Evolutionary conservation across 805 yeast species (phyloP), one percentile per base, ranked within the genome.

Genomic region (Lipomyces mesembrius): DNA sequence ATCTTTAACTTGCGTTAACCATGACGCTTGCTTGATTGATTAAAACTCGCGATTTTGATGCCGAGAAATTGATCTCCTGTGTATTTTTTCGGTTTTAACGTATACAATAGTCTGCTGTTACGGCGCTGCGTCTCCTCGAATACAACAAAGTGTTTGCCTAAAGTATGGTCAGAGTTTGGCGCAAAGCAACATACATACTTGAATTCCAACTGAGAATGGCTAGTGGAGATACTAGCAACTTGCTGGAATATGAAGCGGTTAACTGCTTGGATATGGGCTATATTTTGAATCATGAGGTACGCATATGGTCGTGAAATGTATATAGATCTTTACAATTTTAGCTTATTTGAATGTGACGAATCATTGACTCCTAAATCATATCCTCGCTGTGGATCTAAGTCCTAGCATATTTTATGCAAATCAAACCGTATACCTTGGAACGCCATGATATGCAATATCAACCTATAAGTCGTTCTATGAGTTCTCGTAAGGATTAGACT

Each of bases 71-170:
- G 29, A 14, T 53, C 12, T 39, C 25, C 25, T 57, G 32, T 57
- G 32, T 35, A 5, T 27, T 43, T 2, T 7, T 43, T 43, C 22
- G 20, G 22, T 7, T 43, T n/a, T 43, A n/a, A 43, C 49, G 20
- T 17, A 7, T n/a, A 6, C 6, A 7, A 25, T 64, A 64, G 67
- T 61, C 61, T 27, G 67, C 60, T 17, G 64, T 64, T 27, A 29
- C 65, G 17, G 37, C 56, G 29, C 43, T 64, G 39, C 64, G 62
- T 37, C 52, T 43, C 20, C 55, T 56, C 20, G 60, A 63, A 57
- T 32, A 58, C 22, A 63, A 63, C 57, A 59, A 63, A 59, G 39
- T 59, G 6, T 49, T 63, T 35, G 62, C 62, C 43, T 63, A 59
- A 59, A 29, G 57, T 58, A 14, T 17, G 17, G n/a, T 3, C 29